phyloP scores from a whole-genome alignment of 1,139 yeast species.

The Debaryomycetaceae sp. region DNA sequence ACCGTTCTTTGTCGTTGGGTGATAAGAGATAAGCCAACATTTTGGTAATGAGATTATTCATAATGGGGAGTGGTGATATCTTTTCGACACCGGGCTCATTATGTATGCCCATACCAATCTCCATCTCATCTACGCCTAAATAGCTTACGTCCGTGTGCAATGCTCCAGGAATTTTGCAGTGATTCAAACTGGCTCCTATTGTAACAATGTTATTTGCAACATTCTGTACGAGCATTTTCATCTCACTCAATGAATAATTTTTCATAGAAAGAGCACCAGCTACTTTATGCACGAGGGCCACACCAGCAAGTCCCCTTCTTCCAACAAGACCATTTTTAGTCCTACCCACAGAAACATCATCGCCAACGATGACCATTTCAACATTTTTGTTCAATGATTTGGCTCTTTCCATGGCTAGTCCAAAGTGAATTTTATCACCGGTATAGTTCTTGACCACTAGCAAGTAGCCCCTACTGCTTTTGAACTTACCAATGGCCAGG shows the following conservation, averaged over 20 bases:
- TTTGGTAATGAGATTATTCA: slow-evolving; percentile 35
- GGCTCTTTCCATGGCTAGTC: slow-evolving; percentile 21
- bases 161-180: slow-evolving; percentile 50
- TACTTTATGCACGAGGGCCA: slow-evolving; percentile 39
- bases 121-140: slow-evolving; percentile 34
- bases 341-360: slow-evolving; percentile 47
- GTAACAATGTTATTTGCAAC: slow-evolving; percentile 40
- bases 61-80: slow-evolving; percentile 36
- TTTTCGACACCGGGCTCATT: slow-evolving; percentile 51
- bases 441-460: slow-evolving; percentile 26
- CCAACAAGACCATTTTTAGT: slow-evolving; percentile 44
- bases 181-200: slow-evolving; percentile 49
- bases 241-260: slow-evolving; percentile 30
- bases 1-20: slow-evolving; percentile 35
- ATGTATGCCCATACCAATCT: slow-evolving; percentile 53
- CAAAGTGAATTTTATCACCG: slow-evolving; percentile 32
- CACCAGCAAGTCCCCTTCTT: slow-evolving; percentile 49
- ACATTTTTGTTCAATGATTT: slow-evolving; percentile 12
- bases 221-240: slow-evolving; percentile 34
- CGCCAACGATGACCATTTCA: slow-evolving; percentile 27
- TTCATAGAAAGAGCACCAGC: slow-evolving; percentile 44
- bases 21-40: slow-evolving; percentile 37
- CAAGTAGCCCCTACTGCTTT: slow-evolving; percentile 20
- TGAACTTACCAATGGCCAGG: slow-evolving; percentile 29
- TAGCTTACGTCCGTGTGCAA: slow-evolving; percentile 24